These are phyloP conservation scores for Rubia yunnanensis DNA, from an alignment of 257 asterid species.

Conservation along the genomic window DNA sequence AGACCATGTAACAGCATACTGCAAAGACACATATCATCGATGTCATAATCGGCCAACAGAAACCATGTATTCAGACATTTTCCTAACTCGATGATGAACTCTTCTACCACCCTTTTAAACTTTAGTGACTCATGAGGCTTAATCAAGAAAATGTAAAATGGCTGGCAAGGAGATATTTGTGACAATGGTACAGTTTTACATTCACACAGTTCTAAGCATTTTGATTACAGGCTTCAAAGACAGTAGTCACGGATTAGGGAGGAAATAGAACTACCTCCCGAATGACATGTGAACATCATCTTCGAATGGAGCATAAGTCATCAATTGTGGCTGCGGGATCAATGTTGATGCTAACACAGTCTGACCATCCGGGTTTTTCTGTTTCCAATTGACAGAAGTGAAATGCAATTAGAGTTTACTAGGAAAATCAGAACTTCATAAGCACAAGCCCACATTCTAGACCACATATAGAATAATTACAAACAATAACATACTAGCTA, in stretches of 20 bases:
- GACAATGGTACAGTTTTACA: neutral
- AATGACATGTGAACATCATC: slow-evolving; percentile 92
- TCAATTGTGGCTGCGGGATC: slow-evolving; percentile 66
- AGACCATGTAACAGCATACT: slow-evolving; percentile 95
- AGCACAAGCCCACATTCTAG: neutral
- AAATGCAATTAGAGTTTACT: slow-evolving; percentile 1
- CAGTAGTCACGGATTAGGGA: neutral
- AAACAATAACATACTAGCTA: slow-evolving; percentile 4
- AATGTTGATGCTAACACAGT: slow-evolving; percentile 81
- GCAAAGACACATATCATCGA: slow-evolving; percentile 24
- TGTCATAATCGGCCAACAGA: neutral
- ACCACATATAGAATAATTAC: neutral
- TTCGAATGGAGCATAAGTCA: slow-evolving; percentile 58
- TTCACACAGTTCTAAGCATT: neutral
- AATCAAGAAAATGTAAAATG: neutral
- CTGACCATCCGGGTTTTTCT: slow-evolving; percentile 89
- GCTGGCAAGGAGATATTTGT: neutral
- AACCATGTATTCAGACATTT: neutral
- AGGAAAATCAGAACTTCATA: neutral
- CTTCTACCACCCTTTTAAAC: neutral
- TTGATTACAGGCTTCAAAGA: neutral
- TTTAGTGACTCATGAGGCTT: neutral
- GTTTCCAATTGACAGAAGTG: slow-evolving; percentile 20
- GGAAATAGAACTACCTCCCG: slow-evolving; percentile 51
- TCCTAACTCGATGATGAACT: neutral